Conservation (phyloP, 306 rosid genomes). For the Mucuna pruriens region DNA sequence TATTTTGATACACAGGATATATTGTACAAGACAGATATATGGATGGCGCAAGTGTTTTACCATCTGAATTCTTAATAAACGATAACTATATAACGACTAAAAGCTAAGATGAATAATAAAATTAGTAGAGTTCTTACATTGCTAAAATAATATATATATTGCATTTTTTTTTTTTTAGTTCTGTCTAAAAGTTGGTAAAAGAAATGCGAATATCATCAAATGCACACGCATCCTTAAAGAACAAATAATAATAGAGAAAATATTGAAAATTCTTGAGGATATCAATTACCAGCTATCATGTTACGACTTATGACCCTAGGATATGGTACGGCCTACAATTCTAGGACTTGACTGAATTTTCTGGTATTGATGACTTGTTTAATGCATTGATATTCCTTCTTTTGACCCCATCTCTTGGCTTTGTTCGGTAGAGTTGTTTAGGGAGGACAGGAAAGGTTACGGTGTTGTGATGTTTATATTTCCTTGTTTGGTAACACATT, state of each 20-base stretch:
- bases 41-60: not conserved
- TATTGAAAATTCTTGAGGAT: not conserved
- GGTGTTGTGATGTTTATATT: slow-evolving; percentile 21
- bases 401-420: slow-evolving; percentile 27
- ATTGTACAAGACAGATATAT: not conserved
- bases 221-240: not conserved
- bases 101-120: not conserved
- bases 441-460: not conserved
- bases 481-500: slow-evolving; percentile 12
- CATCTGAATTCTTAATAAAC: not conserved
- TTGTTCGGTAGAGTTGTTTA: slow-evolving; percentile 13
- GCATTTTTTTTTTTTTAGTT: too few relatives aligned
- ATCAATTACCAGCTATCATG: not conserved
- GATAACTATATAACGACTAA: not conserved
- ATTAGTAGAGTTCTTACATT: not conserved
- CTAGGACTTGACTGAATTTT: slow-evolving; percentile 27
- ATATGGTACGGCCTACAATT: not conserved
- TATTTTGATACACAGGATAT: not conserved
- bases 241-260: not conserved
- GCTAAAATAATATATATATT: too few relatives aligned
- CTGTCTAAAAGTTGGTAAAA: too few relatives aligned
- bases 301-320: slow-evolving; percentile 5
- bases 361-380: slow-evolving; percentile 25
- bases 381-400: slow-evolving; percentile 42
- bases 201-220: not conserved